These are phyloP conservation scores for Epichloe gansuensis DNA, from an alignment of 2,329 filamentous ascomycete species.

Conservation along the genomic window DNA sequence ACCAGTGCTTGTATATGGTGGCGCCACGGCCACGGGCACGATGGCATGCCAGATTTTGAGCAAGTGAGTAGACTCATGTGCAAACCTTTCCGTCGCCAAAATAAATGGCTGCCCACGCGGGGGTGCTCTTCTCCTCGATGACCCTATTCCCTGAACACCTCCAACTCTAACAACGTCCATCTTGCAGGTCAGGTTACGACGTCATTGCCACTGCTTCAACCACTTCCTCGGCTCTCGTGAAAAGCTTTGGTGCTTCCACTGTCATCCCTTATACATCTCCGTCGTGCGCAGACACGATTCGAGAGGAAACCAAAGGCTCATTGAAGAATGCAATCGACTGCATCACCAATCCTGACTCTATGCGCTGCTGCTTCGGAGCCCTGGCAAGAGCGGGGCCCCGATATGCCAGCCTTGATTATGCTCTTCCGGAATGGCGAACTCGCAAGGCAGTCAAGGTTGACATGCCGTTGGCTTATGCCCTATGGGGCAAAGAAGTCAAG, in stretches of 20 bases:
- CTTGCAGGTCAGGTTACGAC: conserved; percentile 1
- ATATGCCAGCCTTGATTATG: neutral
- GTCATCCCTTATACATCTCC: neutral
- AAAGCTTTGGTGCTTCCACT: neutral
- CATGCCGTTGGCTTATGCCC: neutral
- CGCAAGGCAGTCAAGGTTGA: conserved; percentile 46
- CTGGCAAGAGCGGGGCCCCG: neutral
- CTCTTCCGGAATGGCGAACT: neutral
- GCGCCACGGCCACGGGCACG: conserved; percentile 15
- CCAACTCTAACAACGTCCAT: neutral
- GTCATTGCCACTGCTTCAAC: conserved; percentile 1
- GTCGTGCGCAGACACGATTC: neutral
- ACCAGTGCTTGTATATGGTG: conserved; percentile 18
- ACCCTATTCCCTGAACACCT: too few relatives aligned
- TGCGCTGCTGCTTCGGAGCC: neutral
- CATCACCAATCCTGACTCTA: neutral
- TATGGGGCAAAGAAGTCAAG: neutral
- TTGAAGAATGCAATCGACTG: neutral
- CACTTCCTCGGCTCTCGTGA: neutral
- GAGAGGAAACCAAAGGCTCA: neutral
- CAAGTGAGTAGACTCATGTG: conserved; percentile 7
- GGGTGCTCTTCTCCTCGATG: too few relatives aligned
- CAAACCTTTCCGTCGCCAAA: neutral
- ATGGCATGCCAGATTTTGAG: conserved; percentile 17
- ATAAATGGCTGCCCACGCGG: neutral